Base-by-base conservation (phyloP, 257 asterid species). In the Orobanche coerulescens region DNA sequence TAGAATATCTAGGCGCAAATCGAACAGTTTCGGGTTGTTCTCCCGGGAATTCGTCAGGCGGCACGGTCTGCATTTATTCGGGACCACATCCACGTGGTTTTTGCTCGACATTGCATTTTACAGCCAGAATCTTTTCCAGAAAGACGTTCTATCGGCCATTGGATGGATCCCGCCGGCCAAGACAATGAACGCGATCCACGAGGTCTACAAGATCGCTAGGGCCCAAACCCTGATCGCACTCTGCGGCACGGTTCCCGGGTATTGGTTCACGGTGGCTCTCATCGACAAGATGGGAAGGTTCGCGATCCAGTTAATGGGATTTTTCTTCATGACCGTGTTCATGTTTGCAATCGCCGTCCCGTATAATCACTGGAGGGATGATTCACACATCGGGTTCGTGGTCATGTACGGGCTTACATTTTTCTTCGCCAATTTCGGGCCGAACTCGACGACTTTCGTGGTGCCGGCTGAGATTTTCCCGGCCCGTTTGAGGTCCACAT, bases 381-480 rank as follows among this genome's bases (percentile, higher is more conserved):
- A 76, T 71, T 1, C 73, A 56, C 12, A 74, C 19, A 69, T 73
- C 0, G 88, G 84, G 8, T 81, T 81, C 10, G 81, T 81, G 1
- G 7, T 71, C 0, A 78, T 78, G 69, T 78, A 78, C 66, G 67
- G 84, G 0, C 64, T 81, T 0, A 81, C 88, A 0, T 81, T 81
- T 37, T 81, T 81, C 81, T 81, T 81, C 6, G 79, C 88, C 0
- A 81, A 81, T 55, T 81, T 81, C 18, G 84, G 88, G 1, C 84
- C 88, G 2, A 81, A 81, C 15, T 75, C 84, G 0, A 81, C 88
- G 0, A 81, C 88, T 0, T 81, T 81, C n/a, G 82, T 81, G 1
- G 88, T 81, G 3, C 88, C 88, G 0, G 84, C 88, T 0, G 88
- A 81, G 74, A 78, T 81, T 6, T 81, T 81, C 50, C 87, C 87